Conservation (phyloP, 768 basidiomycete species). For the Tephrocybe sp. region DNA sequence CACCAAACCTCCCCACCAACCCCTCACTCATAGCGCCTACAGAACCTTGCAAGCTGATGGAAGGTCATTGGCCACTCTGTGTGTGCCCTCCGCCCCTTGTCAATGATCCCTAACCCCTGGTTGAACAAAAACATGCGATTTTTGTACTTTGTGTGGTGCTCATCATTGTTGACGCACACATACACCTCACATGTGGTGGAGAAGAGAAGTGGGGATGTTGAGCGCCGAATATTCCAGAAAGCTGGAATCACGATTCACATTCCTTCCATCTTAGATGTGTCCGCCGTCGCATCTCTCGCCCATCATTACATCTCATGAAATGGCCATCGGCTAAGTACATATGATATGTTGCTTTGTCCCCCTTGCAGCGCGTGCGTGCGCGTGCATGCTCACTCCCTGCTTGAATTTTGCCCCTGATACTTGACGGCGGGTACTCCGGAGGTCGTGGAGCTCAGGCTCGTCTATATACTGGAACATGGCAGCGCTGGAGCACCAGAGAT, state of each 20-base stretch:
- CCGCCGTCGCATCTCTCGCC: slow-evolving; percentile 1
- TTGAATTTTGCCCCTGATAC: not conserved
- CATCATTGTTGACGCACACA: not conserved
- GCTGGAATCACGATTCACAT: not conserved
- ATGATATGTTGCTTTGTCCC: not conserved
- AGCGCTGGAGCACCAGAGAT: not conserved
- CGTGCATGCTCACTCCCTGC: not conserved
- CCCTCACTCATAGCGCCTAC: not conserved
- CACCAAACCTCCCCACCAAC: not conserved
- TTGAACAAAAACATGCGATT: not conserved
- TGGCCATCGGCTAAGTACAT: not conserved
- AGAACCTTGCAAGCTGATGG: not conserved
- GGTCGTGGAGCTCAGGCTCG: not conserved
- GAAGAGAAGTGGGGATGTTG: not conserved
- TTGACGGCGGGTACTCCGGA: not conserved
- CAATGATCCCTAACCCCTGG: not conserved
- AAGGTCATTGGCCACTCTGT: not conserved
- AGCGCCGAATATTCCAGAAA: too few species aligned
- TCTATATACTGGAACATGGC: too few species aligned
- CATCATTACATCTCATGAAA: slow-evolving; percentile 2
- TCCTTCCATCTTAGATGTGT: too few species aligned
- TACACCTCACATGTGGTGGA: not conserved
- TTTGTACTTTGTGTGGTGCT: not conserved
- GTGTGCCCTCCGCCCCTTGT: not conserved
- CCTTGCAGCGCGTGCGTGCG: not conserved